Evolutionary conservation across 495 filamentous ascomycete species (phyloP).

Genomic region (Penicillium cataractarum): DNA sequence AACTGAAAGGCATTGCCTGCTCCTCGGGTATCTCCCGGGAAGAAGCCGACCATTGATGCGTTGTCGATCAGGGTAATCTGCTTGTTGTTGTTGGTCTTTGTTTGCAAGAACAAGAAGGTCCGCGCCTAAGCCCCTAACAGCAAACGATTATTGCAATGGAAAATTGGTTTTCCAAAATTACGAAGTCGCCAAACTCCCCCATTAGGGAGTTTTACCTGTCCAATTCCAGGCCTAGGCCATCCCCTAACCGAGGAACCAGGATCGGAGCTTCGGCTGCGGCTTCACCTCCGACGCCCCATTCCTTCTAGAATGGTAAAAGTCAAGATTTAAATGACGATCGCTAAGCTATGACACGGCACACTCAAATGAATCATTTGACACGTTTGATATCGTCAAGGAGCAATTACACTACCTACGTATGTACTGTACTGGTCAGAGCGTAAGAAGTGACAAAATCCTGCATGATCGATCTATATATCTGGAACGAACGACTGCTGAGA

Average conservation of each 20-base stretch:
- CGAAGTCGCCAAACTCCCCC: too few species aligned
- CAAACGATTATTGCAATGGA: not conserved
- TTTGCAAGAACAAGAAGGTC: not conserved
- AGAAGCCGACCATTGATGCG: slow-evolving; percentile 13
- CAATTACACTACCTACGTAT: not conserved
- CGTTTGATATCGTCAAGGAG: not conserved
- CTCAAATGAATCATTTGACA: not conserved
- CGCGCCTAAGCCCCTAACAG: not conserved
- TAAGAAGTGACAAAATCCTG: not conserved
- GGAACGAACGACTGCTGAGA: not conserved
- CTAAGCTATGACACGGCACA: not conserved
- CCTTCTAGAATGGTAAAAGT: slow-evolving; percentile 1
- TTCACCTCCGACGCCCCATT: not conserved
- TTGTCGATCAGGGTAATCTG: slow-evolving; percentile 17
- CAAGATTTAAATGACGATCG: not conserved
- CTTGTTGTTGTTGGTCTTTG: not conserved
- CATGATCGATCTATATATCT: not conserved
- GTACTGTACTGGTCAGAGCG: not conserved
- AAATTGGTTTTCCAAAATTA: not conserved
- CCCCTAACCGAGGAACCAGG: slow-evolving; percentile 1
- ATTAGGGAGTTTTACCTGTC: slow-evolving; percentile 1
- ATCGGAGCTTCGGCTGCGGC: slow-evolving; percentile 1
- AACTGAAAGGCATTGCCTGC: not conserved
- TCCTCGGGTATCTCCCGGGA: not conserved
- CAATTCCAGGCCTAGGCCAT: not conserved